Evolutionary conservation across 1,284 basidiomycete species (phyloP), one percentile per base, ranked within the genome.

Genomic region (Meira nashicola): DNA sequence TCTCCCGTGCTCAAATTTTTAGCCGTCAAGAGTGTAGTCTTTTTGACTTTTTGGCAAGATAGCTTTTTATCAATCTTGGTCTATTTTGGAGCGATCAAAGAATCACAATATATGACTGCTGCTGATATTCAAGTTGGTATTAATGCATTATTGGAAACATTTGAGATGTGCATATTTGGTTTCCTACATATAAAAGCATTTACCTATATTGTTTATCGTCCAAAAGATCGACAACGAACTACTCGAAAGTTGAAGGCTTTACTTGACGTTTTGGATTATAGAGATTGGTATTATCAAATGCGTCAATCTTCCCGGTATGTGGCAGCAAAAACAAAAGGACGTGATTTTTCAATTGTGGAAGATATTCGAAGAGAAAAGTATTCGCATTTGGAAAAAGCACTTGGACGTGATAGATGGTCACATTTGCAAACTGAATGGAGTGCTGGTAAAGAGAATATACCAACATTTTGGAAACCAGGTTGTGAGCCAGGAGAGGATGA

Each of bases 1-100:
- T 82, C 82, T 48, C 88, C 88, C 1, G 75, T 90, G 15, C 79
- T 89, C 44, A 89, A 89, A 71, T 71, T 68, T 41, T 57, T 88
- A 68, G 82, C 86, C 7, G 81, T 88, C 73, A 89, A 89, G 74
- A 84, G 86, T 57, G 86, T 88, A 59, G 87, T 89, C 0, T 89
- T 89, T 73, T 80, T 89, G 40, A 88, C 86, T 12, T 89, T 90
- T 71, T 89, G 88, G 88, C 88, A 89, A 76, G 83, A 85, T 9
- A 85, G 84, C 0, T 80, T 85, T 44, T 81, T 89, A 15, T 84
- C 84, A 2, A 63, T 85, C 5, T 82, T 89, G n/a, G 83, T 82
- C 41, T 81, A 83, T 77, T 80, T 87, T 55, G 83, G 83, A 0
- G 81, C 87, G 2, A 84, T 90, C 65, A 88, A 88, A 78, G 83